Evolutionary conservation across 805 yeast species (phyloP), one percentile per base, ranked within the genome.

Genomic region (Candida insectorum): DNA sequence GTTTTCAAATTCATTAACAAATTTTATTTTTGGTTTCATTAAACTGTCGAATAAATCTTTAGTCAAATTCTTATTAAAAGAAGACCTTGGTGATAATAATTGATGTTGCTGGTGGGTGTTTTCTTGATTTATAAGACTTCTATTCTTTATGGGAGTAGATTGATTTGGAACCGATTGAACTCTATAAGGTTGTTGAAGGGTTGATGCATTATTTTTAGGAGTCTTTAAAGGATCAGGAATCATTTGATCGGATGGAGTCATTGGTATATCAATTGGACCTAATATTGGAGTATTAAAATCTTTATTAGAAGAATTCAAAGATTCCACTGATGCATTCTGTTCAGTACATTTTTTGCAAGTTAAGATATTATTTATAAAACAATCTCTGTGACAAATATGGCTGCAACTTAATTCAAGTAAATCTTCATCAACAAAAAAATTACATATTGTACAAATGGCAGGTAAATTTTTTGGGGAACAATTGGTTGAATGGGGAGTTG

Each of bases 321-420:
- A 28, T 4, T 27, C 36, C 8, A 6, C 15, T 6, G 22, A 11
- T 6, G 15, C 21, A 20, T 11, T 6, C 11, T 8, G 11, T 4
- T 36, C 40, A 12, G 30, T 10, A 30, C 46, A 42, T 22, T 30
- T 30, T 23, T 42, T 39, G 24, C 46, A 42, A 11, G 46, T 42
- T 14, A 42, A 27, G 12, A 32, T 19, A 20, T 42, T 42, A 32
- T 42, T 37, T 14, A 42, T 36, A 11, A 54, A 41, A 34, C 62
- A 57, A 17, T 49, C 51, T 24, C 46, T 40, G 31, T 57, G 62
- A 26, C 56, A 50, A n/a, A 33, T 33, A 34, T 57, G 58, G 24
- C 41, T 36, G 29, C 62, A 57, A 7, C 43, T 34, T 26, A 57
- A 40, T 26, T 46, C 50, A 17, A 42, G 28, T 22, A 42, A 32